These are phyloP conservation scores for Hericium coralloides DNA, from an alignment of 768 basidiomycete genomes.

Conservation along the genomic window DNA sequence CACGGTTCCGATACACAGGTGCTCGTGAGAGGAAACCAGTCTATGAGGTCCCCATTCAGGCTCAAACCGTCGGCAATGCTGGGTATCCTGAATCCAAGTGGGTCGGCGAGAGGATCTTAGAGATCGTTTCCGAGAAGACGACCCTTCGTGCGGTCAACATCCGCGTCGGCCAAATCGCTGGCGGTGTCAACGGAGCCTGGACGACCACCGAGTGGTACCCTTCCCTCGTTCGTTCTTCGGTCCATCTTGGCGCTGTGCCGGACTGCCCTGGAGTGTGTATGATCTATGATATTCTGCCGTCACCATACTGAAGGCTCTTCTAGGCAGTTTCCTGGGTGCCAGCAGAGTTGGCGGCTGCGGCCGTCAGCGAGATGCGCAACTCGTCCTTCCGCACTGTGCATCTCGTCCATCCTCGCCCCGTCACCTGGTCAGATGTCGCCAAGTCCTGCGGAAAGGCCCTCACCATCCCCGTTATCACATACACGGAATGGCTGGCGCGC, in stretches of 20 bases:
- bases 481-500: conserved; percentile 17
- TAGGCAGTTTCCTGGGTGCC: conserved; percentile 18
- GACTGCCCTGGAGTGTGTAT: neutral
- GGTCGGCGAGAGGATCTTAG: conserved; percentile 7
- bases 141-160: neutral
- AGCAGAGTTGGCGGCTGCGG: conserved; percentile 15
- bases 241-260: neutral
- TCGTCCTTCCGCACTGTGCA: conserved; percentile 10
- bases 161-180: neutral
- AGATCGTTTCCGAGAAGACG: neutral
- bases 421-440: conserved; percentile 11
- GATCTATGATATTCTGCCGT: neutral
- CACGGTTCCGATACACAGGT: neutral
- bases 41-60: neutral
- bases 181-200: conserved; percentile 1
- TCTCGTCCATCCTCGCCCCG: conserved; percentile 18
- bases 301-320: neutral
- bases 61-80: neutral
- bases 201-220: neutral
- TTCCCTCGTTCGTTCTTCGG: neutral
- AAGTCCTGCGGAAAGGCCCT: conserved; percentile 8
- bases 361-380: conserved; percentile 17
- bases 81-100: conserved; percentile 20
- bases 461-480: conserved; percentile 17
- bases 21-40: neutral